Conservation (phyloP, 2,329 filamentous ascomycete genomes). For the Alternaria metachromatica region DNA sequence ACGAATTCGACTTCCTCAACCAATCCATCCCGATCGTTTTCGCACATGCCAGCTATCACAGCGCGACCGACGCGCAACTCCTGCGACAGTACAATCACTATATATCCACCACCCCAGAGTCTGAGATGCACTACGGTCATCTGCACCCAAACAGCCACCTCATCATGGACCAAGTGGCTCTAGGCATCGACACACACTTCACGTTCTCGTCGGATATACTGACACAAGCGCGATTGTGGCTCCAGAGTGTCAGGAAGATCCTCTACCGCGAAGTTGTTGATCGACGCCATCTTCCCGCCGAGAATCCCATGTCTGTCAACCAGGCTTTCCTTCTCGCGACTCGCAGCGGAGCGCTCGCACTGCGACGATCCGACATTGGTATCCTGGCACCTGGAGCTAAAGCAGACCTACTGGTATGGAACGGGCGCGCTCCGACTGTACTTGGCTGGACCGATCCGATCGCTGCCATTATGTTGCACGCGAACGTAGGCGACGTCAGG, state of each 20-base stretch:
- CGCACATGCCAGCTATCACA: constrained; percentile 59
- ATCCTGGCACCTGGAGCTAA: constrained; percentile 59
- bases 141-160: constrained; percentile 53
- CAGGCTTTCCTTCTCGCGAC: constrained; percentile 65
- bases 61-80: constrained; percentile 48
- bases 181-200: constrained; percentile 64
- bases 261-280: constrained; percentile 51
- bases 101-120: constrained; percentile 65
- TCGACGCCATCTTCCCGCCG: constrained; percentile 53
- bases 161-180: constrained; percentile 59
- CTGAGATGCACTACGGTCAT: constrained; percentile 66
- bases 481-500: constrained; percentile 60
- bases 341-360: constrained; percentile 59
- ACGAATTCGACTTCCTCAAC: constrained; percentile 46
- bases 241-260: constrained; percentile 55
- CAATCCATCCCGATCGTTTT: constrained; percentile 59
- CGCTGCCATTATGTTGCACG: constrained; percentile 63
- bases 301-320: constrained; percentile 60
- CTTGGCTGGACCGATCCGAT: constrained; percentile 64
- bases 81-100: constrained; percentile 60
- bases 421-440: constrained; percentile 57
- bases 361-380: constrained; percentile 61
- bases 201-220: constrained; percentile 57
- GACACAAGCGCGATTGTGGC: constrained; percentile 61
- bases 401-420: constrained; percentile 62